A percentile compares a stretch with the other conserved stretches of the same genome.
Conservation (phyloP, 192 early-diverging fungal genomes). For the Podila epigama region DNA sequence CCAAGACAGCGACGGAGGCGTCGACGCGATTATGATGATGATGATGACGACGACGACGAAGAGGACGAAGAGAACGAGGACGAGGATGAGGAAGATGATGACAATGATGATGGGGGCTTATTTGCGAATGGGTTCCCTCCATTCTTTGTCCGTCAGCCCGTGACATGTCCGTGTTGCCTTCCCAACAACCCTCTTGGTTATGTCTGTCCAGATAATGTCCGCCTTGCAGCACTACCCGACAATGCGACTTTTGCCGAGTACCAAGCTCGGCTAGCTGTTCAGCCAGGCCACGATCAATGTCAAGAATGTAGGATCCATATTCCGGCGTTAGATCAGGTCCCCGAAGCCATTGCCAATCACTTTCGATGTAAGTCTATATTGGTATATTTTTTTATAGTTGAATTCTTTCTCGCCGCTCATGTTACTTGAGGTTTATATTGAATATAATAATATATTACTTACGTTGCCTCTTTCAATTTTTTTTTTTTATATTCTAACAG, state of each 20-base stretch:
- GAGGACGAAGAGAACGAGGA: constrained; percentile 16
- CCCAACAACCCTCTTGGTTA: constrained; percentile 32
- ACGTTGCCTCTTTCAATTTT: background rate
- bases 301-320: constrained; percentile 9
- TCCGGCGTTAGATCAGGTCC: background rate
- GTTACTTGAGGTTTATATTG: too few species aligned
- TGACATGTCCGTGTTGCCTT: constrained; percentile 36
- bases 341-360: background rate
- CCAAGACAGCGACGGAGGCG: background rate
- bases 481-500: background rate
- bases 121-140: background rate
- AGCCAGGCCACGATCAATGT: constrained; percentile 40
- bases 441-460: background rate
- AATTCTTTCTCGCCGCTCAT: too few species aligned
- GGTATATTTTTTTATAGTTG: background rate
- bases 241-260: constrained; percentile 8
- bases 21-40: background rate
- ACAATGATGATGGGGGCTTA: too few species aligned
- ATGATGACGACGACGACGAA: constrained; percentile 20
- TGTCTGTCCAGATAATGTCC: constrained; percentile 14
- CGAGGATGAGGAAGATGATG: constrained; percentile 1
- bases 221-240: constrained; percentile 8
- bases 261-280: background rate
- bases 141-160: background rate
- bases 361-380: constrained; percentile 25